A percentile compares a stretch with the other conserved stretches of the same genome.
These are phyloP conservation scores for Aspergillus cejpii DNA, from an alignment of 2,329 filamentous ascomycete species.

Conservation along the genomic window DNA sequence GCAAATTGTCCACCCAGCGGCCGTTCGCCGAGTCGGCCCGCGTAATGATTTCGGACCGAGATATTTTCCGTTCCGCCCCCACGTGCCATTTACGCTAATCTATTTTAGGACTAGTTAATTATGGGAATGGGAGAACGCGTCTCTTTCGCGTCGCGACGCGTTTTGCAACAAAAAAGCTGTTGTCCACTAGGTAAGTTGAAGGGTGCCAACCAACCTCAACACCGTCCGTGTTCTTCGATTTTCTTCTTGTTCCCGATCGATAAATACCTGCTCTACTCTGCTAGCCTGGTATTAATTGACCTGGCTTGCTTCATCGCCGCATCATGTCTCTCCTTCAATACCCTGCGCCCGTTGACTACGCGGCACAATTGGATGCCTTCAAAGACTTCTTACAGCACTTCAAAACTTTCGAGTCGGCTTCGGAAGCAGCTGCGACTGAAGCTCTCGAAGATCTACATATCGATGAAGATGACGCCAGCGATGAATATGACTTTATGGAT, in stretches of 20 bases:
- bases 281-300: constrained; percentile 17
- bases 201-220: constrained; percentile 6
- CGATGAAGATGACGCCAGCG: constrained; percentile 76
- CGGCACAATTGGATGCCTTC: constrained; percentile 71
- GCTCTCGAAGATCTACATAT: constrained; percentile 80
- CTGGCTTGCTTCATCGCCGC: constrained; percentile 21
- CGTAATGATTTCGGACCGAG: constrained; percentile 25
- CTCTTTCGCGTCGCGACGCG: constrained; percentile 26
- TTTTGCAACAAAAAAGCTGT: constrained; percentile 13
- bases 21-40: constrained; percentile 21
- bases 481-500: constrained; percentile 91
- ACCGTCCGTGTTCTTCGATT: constrained; percentile 7
- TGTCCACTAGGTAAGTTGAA: constrained; percentile 5
- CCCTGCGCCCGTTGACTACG: constrained; percentile 75
- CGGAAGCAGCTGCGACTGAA: constrained; percentile 63
- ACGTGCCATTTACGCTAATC: constrained; percentile 15
- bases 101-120: constrained; percentile 11
- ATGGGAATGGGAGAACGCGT: constrained; percentile 21
- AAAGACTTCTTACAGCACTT: constrained; percentile 82
- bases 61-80: constrained; percentile 30
- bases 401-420: constrained; percentile 64
- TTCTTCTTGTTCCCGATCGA: constrained; percentile 10
- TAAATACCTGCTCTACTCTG: constrained; percentile 10
- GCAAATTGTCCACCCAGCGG: constrained; percentile 18
- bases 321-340: constrained; percentile 80